A percentile compares a stretch with the other conserved stretches of the same genome.
Conservation (phyloP, 106 monocot genomes). For the Chionographis japonica region DNA sequence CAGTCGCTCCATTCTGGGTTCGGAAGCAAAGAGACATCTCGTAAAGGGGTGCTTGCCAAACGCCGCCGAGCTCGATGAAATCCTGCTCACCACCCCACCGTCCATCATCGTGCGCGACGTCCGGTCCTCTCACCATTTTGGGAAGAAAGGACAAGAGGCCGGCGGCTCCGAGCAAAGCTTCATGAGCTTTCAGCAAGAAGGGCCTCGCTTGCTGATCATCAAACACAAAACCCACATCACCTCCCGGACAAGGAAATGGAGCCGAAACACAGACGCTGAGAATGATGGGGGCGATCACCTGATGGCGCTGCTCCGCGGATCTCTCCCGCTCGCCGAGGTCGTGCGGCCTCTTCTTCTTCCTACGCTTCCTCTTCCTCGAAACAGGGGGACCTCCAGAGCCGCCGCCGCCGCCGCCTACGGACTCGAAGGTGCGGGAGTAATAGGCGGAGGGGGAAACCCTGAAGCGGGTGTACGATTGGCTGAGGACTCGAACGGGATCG, state of each 20-base stretch:
- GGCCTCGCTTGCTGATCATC: slow-evolving; percentile 49
- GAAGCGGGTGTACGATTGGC: slow-evolving; percentile 54
- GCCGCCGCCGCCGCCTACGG: background rate
- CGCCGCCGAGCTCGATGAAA: slow-evolving; percentile 63
- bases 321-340: slow-evolving; percentile 63
- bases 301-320: slow-evolving; percentile 63
- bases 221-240: background rate
- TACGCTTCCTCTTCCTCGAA: slow-evolving; percentile 41
- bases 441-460: slow-evolving; percentile 50
- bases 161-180: slow-evolving; percentile 30
- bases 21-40: slow-evolving; percentile 57
- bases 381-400: background rate
- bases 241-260: background rate
- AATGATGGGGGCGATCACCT: slow-evolving; percentile 20
- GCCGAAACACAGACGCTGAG: background rate
- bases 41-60: slow-evolving; percentile 61
- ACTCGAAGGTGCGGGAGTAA: slow-evolving; percentile 66
- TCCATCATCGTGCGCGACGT: background rate
- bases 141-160: slow-evolving; percentile 48
- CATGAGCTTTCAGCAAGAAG: slow-evolving; percentile 66
- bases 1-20: background rate
- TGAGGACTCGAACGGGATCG: slow-evolving; percentile 83
- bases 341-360: slow-evolving; percentile 17
- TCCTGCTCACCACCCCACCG: slow-evolving; percentile 11
- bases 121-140: slow-evolving; percentile 24